These are phyloP conservation scores for Exophiala bonariae DNA, from an alignment of 2,329 filamentous ascomycete genomes.

Conservation along the genomic window DNA sequence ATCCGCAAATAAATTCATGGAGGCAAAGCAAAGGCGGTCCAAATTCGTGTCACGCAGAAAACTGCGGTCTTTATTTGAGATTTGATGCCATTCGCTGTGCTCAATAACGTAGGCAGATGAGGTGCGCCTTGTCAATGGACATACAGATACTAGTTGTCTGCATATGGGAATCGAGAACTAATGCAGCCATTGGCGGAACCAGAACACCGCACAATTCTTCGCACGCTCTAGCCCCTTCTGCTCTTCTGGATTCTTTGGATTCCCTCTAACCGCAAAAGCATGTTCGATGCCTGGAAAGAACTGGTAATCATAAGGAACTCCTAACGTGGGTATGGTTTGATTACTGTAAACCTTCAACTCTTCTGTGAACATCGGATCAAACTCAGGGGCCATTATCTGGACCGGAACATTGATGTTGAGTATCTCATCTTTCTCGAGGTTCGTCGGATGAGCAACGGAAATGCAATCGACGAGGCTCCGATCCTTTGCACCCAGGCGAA, in stretches of 20 bases:
- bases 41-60: no score
- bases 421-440: constrained; percentile 48
- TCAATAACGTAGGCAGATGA: no score
- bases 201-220: constrained; percentile 49
- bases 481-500: constrained; percentile 46
- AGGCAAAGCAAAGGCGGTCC: no score
- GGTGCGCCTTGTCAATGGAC: no score
- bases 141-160: no score
- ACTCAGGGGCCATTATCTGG: constrained; percentile 54
- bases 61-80: no score
- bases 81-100: no score
- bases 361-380: constrained; percentile 42
- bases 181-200: constrained; percentile 35
- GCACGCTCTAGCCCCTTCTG: constrained; percentile 47
- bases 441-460: constrained; percentile 46
- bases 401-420: constrained; percentile 47
- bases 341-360: constrained; percentile 50
- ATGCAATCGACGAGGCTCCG: constrained; percentile 48
- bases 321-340: constrained; percentile 37
- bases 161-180: no score
- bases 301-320: constrained; percentile 50
- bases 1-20: no score
- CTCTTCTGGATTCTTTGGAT: constrained; percentile 41
- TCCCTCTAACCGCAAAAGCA: constrained; percentile 45
- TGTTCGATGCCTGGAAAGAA: constrained; percentile 54